Conservation (phyloP, 257 asterid species). For the Fraxinus anomala region DNA sequence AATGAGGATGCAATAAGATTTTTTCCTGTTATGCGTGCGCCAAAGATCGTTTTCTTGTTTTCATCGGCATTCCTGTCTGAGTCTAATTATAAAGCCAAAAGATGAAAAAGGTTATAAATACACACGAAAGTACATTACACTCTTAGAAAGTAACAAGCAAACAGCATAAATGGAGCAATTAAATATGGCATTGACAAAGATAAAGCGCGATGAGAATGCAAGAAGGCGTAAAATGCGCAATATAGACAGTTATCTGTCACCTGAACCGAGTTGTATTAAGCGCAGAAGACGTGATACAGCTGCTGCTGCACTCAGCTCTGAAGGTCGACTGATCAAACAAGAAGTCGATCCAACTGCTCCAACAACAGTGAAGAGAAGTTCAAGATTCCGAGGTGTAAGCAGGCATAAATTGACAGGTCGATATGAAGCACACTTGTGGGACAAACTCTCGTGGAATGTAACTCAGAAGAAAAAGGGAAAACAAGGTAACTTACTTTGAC, state of each 20-base stretch:
- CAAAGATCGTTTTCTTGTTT: slow-evolving; percentile 22
- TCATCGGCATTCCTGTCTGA: slow-evolving; percentile 35
- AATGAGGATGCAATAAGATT: slow-evolving; percentile 8
- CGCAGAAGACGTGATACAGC: slow-evolving; percentile 52
- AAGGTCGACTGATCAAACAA: slow-evolving; percentile 26
- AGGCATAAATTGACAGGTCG: slow-evolving; percentile 59
- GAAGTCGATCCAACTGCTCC: slow-evolving; percentile 32
- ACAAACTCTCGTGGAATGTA: slow-evolving; percentile 53
- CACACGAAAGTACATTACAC: slow-evolving; percentile 5
- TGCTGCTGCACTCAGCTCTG: background rate
- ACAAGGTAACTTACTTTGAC: slow-evolving; percentile 36
- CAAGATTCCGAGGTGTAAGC: slow-evolving; percentile 70
- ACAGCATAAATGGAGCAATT: background rate
- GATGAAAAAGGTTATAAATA: slow-evolving; percentile 20
- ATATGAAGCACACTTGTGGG: slow-evolving; percentile 65
- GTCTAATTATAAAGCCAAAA: slow-evolving; percentile 33
- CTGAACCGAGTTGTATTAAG: slow-evolving; percentile 34
- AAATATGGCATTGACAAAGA: slow-evolving; percentile 35
- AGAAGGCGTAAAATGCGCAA: slow-evolving; percentile 27
- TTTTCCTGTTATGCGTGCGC: slow-evolving; percentile 7
- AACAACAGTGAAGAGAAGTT: slow-evolving; percentile 67
- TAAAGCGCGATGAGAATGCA: slow-evolving; percentile 43
- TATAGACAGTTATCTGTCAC: slow-evolving; percentile 23
- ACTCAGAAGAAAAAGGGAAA: slow-evolving; percentile 62
- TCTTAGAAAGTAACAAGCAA: slow-evolving; percentile 1